phyloP scores from a whole-genome alignment of 1,139 yeast genomes.

The Entelexis sorbosivorans region DNA sequence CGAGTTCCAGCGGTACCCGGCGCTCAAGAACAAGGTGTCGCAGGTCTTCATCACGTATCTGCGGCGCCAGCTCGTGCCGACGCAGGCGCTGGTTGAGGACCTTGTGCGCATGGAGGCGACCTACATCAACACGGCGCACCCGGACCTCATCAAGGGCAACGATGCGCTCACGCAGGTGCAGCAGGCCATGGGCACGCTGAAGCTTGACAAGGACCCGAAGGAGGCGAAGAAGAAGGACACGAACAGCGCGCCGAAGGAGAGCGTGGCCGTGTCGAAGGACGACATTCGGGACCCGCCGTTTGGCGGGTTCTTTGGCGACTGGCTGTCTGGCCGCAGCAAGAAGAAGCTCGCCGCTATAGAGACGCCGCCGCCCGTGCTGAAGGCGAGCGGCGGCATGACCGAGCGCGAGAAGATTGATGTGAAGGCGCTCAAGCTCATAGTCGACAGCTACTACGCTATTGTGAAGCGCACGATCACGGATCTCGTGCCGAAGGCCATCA shows the following conservation, averaged over 20 bases:
- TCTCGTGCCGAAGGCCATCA: slow-evolving; percentile 86
- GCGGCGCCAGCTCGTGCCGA: slow-evolving; percentile 71
- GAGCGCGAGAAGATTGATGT: slow-evolving; percentile 96
- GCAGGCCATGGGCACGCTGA: slow-evolving; percentile 25
- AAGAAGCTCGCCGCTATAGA: slow-evolving; percentile 93
- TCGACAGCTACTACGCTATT: slow-evolving; percentile 78
- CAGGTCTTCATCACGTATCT: slow-evolving; percentile 69
- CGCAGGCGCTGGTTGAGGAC: slow-evolving; percentile 74
- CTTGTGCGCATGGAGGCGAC: slow-evolving; percentile 78
- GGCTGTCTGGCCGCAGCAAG: slow-evolving; percentile 84
- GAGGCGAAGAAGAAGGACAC: slow-evolving; percentile 29
- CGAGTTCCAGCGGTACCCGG: slow-evolving; percentile 80
- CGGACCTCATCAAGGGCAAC: slow-evolving; percentile 85
- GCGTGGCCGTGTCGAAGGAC: slow-evolving; percentile 24
- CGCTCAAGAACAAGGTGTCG: slow-evolving; percentile 74
- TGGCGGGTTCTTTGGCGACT: slow-evolving; percentile 87
- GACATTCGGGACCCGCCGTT: slow-evolving; percentile 25
- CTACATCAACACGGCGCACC: slow-evolving; percentile 94
- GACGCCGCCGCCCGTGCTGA: slow-evolving; percentile 88
- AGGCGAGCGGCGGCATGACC: slow-evolving; percentile 89
- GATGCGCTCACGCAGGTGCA: slow-evolving; percentile 94
- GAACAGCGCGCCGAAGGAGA: slow-evolving; percentile 69
- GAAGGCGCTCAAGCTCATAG: slow-evolving; percentile 85
- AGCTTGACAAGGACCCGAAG: background rate
- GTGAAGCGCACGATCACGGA: slow-evolving; percentile 91